Evolutionary conservation across 2,329 filamentous ascomycete species (phyloP).

Genomic region (Plenodomus biglobosus): DNA sequence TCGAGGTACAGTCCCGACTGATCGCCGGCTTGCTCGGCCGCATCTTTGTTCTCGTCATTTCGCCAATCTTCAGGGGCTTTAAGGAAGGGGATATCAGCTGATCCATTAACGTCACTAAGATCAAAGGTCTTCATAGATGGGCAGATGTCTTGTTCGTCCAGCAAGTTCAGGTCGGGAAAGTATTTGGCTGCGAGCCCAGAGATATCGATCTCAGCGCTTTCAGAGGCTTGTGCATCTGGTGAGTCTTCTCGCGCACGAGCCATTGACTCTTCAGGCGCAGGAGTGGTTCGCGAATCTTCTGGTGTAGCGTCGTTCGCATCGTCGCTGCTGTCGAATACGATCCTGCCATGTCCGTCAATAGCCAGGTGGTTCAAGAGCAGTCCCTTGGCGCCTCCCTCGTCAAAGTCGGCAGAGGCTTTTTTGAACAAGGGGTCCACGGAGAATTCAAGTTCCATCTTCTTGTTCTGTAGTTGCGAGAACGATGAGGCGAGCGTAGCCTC

Average conservation of each 20-base stretch:
- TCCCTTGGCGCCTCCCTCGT: conserved; percentile 95
- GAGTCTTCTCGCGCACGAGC: conserved; percentile 38
- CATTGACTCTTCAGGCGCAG: conserved; percentile 42
- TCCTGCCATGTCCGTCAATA: conserved; percentile 87
- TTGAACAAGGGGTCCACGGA: conserved; percentile 98
- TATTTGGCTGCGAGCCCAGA: conserved; percentile 73
- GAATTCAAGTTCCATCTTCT: conserved; percentile 97
- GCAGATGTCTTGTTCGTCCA: conserved; percentile 90
- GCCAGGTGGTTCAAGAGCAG: conserved; percentile 94
- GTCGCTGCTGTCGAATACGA: conserved; percentile 98
- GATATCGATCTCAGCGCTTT: conserved; percentile 78
- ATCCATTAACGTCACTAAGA: conserved; percentile 79
- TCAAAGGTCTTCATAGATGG: conserved; percentile 94
- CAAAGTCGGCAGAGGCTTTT: conserved; percentile 96
- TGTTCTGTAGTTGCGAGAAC: conserved; percentile 84
- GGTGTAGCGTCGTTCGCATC: conserved; percentile 63
- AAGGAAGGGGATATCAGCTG: conserved; percentile 87
- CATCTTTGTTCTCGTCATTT: conserved; percentile 64
- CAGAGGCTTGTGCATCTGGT: conserved; percentile 45
- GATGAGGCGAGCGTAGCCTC: conserved; percentile 91
- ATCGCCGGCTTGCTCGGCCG: conserved; percentile 57
- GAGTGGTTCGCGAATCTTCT: conserved; percentile 49
- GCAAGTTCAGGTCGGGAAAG: conserved; percentile 74
- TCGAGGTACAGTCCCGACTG: conserved; percentile 82
- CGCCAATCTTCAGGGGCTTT: conserved; percentile 86